Evolutionary conservation across 306 rosid species (phyloP).

Genomic region (Lathyrus oleraceus): DNA sequence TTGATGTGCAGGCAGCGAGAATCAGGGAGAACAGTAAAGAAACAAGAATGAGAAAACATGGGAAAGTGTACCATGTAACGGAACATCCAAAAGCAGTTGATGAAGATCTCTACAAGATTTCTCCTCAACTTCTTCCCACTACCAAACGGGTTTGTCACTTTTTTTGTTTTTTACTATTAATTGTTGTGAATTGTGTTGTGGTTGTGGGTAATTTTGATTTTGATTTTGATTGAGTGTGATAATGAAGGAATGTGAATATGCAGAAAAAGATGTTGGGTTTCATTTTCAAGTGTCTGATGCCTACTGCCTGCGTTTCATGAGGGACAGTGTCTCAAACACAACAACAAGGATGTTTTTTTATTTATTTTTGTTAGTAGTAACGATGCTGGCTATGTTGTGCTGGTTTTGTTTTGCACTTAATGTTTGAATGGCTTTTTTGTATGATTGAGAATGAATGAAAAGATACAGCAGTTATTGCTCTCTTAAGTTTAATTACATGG

Average conservation of each 20-base stretch:
- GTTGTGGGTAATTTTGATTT: background rate
- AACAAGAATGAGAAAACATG: slow-evolving; percentile 39
- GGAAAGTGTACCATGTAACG: slow-evolving; percentile 60
- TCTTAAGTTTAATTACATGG: too few species aligned
- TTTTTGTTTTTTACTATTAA: background rate
- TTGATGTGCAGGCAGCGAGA: slow-evolving; percentile 34
- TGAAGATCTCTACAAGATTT: slow-evolving; percentile 90
- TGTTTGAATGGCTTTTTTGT: too few species aligned
- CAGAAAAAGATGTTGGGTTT: slow-evolving; percentile 79
- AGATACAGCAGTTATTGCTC: too few species aligned
- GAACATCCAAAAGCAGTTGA: slow-evolving; percentile 63
- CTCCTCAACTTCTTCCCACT: slow-evolving; percentile 72
- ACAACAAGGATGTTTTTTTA: background rate
- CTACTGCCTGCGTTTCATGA: slow-evolving; percentile 78
- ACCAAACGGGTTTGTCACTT: slow-evolving; percentile 51
- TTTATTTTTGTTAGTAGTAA: background rate
- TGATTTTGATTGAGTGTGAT: too few species aligned
- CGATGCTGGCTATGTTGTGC: background rate
- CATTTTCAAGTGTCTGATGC: slow-evolving; percentile 77
- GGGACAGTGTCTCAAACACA: background rate
- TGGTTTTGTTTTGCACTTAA: slow-evolving; percentile 7
- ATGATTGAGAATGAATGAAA: too few species aligned
- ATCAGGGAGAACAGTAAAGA: slow-evolving; percentile 53
- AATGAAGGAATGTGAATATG: too few species aligned
- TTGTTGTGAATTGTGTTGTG: background rate